Evolutionary conservation across 2,329 filamentous ascomycete species (phyloP).

Genomic region (Pyricularia grisea): DNA sequence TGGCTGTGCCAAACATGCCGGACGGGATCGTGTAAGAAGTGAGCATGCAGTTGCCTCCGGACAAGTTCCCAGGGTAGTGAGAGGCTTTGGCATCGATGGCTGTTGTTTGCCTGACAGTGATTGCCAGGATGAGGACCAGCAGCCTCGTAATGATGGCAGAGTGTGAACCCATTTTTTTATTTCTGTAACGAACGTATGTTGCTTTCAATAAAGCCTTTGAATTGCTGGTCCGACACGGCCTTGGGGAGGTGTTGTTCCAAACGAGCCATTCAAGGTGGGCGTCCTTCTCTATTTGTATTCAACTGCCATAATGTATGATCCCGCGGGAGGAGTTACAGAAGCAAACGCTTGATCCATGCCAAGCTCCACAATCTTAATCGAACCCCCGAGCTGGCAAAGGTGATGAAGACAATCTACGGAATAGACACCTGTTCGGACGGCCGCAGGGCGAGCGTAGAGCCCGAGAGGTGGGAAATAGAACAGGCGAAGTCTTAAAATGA

Average conservation of each 20-base stretch:
- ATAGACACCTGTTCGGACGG: neutral
- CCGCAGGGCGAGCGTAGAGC: neutral
- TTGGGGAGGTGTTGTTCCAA: neutral
- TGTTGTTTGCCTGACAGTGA: neutral
- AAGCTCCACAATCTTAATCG: neutral
- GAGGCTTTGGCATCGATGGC: constrained; percentile 29
- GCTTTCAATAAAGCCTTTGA: neutral
- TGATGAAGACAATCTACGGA: neutral
- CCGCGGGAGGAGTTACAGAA: neutral
- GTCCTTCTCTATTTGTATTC: neutral
- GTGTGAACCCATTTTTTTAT: neutral
- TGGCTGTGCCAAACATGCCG: constrained; percentile 50
- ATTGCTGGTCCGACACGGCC: neutral
- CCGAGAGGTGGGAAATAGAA: neutral
- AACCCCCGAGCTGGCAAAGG: neutral
- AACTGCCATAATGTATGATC: neutral
- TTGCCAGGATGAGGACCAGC: neutral
- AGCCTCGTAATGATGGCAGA: neutral
- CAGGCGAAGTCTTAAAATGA: neutral
- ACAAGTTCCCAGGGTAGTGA: constrained; percentile 45
- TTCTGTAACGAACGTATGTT: neutral
- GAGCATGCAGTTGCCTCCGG: constrained; percentile 56
- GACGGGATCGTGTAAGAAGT: constrained; percentile 51
- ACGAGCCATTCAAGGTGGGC: neutral
- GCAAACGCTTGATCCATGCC: neutral